Percentiles rank a stretch among this genome's conserved stretches.
phyloP scores from a whole-genome alignment of 2,329 filamentous ascomycete genomes.

The Aspergillus pseudoterreus region DNA sequence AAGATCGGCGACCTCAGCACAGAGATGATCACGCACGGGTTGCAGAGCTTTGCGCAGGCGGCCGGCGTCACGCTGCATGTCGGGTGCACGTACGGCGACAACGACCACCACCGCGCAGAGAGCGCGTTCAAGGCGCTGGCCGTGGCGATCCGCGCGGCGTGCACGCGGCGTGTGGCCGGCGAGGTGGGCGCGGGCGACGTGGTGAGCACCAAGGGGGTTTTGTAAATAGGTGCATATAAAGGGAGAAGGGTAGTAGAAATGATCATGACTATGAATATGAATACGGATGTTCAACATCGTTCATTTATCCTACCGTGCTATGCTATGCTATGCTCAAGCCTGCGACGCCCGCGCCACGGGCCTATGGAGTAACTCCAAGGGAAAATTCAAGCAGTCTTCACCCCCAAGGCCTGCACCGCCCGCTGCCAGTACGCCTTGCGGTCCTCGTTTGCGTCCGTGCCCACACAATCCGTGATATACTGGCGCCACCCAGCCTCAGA shows the following conservation, averaged over 20 bases:
- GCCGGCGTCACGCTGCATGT: constrained; percentile 93
- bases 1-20: constrained; percentile 89
- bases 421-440: constrained; percentile 49
- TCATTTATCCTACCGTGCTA: no score
- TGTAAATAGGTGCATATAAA: constrained; percentile 44
- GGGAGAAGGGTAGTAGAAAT: not conserved
- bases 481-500: constrained; percentile 48
- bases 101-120: constrained; percentile 95
- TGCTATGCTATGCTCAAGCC: not conserved
- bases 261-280: not conserved
- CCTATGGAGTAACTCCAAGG: not conserved
- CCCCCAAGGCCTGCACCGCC: constrained; percentile 43
- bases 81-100: constrained; percentile 82
- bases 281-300: not conserved
- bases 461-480: constrained; percentile 55
- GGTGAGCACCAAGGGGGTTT: constrained; percentile 90
- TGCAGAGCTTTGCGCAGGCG: constrained; percentile 89
- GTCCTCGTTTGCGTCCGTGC: constrained; percentile 45
- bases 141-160: constrained; percentile 76
- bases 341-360: not conserved
- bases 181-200: constrained; percentile 87
- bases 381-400: constrained; percentile 11
- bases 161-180: constrained; percentile 66
- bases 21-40: constrained; percentile 96
- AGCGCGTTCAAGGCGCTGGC: constrained; percentile 96